These are phyloP conservation scores for Zasmidium angulare DNA, from an alignment of 2,329 filamentous ascomycete genomes.

Conservation along the genomic window DNA sequence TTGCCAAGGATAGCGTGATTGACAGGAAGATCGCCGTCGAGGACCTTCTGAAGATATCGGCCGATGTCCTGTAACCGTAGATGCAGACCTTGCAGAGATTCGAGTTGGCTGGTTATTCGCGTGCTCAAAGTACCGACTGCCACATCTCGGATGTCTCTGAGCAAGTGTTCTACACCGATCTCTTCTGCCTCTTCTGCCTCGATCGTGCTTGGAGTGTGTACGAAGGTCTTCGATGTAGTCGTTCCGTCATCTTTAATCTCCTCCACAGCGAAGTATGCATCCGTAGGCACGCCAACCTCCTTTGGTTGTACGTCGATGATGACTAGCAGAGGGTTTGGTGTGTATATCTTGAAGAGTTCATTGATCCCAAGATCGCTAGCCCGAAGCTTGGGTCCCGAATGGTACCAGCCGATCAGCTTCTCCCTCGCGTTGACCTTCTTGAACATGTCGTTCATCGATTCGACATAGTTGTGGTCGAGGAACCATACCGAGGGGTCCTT, in stretches of 20 bases:
- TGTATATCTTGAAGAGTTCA: conserved; percentile 99
- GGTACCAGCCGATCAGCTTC: conserved; percentile 99
- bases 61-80: conserved; percentile 93
- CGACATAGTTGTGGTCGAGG: conserved; percentile 98
- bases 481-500: conserved; percentile 99
- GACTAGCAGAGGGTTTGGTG: conserved; percentile 89
- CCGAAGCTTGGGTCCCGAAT: conserved; percentile 93
- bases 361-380: conserved; percentile 98
- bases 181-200: conserved; percentile 99
- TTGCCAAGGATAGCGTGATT: conserved; percentile 98
- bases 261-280: conserved; percentile 98
- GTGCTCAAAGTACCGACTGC: conserved; percentile 95
- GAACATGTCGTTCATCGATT: conserved; percentile 99
- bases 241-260: conserved; percentile 99
- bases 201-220: conserved; percentile 97
- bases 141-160: conserved; percentile 96
- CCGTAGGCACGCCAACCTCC: conserved; percentile 94
- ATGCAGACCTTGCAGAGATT: conserved; percentile 94
- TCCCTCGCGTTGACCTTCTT: conserved; percentile 99
- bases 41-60: conserved; percentile 91
- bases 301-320: conserved; percentile 99
- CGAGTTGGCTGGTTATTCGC: conserved; percentile 93
- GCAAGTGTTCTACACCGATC: conserved; percentile 95
- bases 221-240: conserved; percentile 94
- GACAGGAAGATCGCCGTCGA: conserved; percentile 86